phyloP scores from a whole-genome alignment of 306 rosid genomes.

The Vigna radiata region DNA sequence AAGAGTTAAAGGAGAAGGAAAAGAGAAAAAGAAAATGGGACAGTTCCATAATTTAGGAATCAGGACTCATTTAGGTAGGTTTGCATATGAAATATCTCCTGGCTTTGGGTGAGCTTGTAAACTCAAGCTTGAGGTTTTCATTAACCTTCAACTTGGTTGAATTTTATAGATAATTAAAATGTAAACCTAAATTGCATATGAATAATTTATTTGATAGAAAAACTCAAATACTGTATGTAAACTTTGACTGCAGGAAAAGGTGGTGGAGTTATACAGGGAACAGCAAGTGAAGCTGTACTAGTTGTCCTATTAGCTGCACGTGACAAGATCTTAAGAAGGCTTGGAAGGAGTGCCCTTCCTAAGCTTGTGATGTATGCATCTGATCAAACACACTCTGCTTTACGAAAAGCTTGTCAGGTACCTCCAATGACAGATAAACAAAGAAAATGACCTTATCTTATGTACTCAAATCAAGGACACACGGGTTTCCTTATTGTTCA shows the following conservation, averaged over 20 bases:
- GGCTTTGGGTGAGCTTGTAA: slow-evolving; percentile 26
- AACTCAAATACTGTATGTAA: slow-evolving; percentile 8
- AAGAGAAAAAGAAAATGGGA: neutral
- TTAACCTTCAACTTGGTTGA: slow-evolving; percentile 7
- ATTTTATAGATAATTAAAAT: slow-evolving; percentile 18
- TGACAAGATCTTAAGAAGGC: slow-evolving; percentile 62
- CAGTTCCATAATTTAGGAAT: slow-evolving; percentile 13
- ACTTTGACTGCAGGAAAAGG: slow-evolving; percentile 74
- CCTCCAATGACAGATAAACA: slow-evolving; percentile 26
- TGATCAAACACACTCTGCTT: slow-evolving; percentile 83
- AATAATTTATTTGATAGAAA: slow-evolving; percentile 12
- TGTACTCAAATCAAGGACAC: slow-evolving; percentile 12
- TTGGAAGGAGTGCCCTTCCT: slow-evolving; percentile 66
- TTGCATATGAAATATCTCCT: neutral
- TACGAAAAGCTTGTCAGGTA: slow-evolving; percentile 96
- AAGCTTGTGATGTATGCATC: slow-evolving; percentile 90
- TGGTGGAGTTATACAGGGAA: slow-evolving; percentile 97
- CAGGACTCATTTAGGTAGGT: neutral
- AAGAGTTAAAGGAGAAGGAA: neutral
- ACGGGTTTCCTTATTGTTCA: neutral
- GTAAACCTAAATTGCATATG: slow-evolving; percentile 5
- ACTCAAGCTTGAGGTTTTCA: slow-evolving; percentile 32
- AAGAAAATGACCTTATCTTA: slow-evolving; percentile 23
- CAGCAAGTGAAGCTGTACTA: slow-evolving; percentile 96
- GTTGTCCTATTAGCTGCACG: slow-evolving; percentile 96